Conservation (phyloP, 2,329 filamentous ascomycete genomes). For the Ophiostoma ulmi region DNA sequence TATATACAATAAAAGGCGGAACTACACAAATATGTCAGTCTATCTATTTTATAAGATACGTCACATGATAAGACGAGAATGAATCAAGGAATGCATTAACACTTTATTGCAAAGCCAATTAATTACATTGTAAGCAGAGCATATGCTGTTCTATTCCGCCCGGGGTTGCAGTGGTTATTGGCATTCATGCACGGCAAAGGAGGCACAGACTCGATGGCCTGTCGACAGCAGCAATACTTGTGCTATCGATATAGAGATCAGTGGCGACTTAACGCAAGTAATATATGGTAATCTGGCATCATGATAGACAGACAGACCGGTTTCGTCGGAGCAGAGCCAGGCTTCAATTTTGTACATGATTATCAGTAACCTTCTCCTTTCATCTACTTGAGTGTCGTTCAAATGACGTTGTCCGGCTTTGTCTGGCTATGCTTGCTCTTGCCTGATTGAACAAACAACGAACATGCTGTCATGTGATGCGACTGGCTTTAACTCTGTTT, state of each 20-base stretch:
- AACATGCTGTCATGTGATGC: not conserved
- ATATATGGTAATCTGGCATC: not conserved
- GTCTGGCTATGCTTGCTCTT: not conserved
- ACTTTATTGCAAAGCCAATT: not conserved
- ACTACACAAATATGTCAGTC: no score
- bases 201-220: constrained; percentile 18
- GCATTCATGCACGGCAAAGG: constrained; percentile 17
- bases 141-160: not conserved
- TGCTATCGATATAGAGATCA: not conserved
- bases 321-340: not conserved
- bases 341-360: no score
- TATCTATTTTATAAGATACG: no score
- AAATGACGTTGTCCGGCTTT: not conserved
- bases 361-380: no score
- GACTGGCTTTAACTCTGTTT: not conserved
- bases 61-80: not conserved
- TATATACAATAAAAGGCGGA: no score
- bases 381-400: not conserved
- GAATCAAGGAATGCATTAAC: not conserved
- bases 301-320: not conserved
- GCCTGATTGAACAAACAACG: not conserved
- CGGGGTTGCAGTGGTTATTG: not conserved
- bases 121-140: not conserved
- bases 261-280: not conserved
- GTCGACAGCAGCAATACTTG: not conserved